These are phyloP conservation scores for Cystobasidium sp. DNA, from an alignment of 1,284 basidiomycete species.

Conservation along the genomic window DNA sequence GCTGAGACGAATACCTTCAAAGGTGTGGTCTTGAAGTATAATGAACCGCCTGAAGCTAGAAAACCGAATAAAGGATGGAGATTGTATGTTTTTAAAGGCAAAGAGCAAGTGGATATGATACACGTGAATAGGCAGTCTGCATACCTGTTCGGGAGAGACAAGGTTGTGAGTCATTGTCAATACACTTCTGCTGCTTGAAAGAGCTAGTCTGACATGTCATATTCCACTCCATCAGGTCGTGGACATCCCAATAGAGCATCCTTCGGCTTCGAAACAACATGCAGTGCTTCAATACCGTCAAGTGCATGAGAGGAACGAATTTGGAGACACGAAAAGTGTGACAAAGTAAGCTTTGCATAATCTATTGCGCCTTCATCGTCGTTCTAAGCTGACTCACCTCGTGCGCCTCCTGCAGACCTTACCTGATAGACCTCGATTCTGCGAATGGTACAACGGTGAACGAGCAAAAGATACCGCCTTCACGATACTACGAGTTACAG, in stretches of 20 bases:
- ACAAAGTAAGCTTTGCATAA: constrained; percentile 70
- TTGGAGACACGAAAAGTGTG: constrained; percentile 72
- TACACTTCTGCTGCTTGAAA: not conserved
- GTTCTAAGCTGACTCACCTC: constrained; percentile 7
- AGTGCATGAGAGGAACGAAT: constrained; percentile 83
- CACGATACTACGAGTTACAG: constrained; percentile 88
- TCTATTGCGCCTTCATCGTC: constrained; percentile 15
- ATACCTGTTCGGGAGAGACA: constrained; percentile 90
- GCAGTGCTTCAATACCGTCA: constrained; percentile 93
- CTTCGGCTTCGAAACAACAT: constrained; percentile 97
- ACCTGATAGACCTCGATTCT: constrained; percentile 93
- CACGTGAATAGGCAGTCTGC: constrained; percentile 91
- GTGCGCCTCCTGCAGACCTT: constrained; percentile 67
- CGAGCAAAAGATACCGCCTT: constrained; percentile 77
- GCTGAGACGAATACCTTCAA: constrained; percentile 76
- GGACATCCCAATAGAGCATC: constrained; percentile 90
- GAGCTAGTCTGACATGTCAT: not conserved
- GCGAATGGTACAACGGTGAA: constrained; percentile 95
- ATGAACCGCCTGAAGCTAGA: constrained; percentile 96
- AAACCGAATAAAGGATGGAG: constrained; percentile 89
- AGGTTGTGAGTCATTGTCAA: constrained; percentile 63
- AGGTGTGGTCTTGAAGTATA: constrained; percentile 92
- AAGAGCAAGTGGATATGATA: constrained; percentile 84
- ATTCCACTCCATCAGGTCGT: constrained; percentile 60
- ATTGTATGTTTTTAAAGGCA: constrained; percentile 94